Evolutionary conservation across 2,329 filamentous ascomycete genomes (phyloP).

Genomic region (Cladosporium oxysporum): DNA sequence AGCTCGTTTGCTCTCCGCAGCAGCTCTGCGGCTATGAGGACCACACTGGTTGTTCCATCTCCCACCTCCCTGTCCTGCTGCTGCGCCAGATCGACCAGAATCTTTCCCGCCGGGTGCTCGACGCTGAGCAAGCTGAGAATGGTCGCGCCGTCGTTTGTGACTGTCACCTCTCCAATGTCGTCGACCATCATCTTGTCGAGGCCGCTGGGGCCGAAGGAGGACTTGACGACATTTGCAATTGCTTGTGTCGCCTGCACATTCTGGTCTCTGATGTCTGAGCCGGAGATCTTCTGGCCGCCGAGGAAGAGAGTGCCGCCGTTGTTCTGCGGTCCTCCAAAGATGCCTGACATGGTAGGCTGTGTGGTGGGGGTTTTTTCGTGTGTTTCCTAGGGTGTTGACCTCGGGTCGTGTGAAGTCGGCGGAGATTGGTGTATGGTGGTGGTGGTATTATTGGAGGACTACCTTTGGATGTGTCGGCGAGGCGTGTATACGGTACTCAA

Average conservation of each 20-base stretch:
- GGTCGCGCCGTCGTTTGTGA: conserved; percentile 97
- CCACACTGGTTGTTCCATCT: conserved; percentile 96
- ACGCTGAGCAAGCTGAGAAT: conserved; percentile 94
- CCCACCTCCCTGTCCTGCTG: conserved; percentile 99
- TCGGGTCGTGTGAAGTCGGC: not conserved
- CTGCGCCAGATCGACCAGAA: conserved; percentile 93
- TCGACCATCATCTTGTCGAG: conserved; percentile 99
- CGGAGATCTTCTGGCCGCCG: conserved; percentile 95
- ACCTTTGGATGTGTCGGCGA: not conserved
- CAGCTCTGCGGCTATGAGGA: conserved; percentile 94
- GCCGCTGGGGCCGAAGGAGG: conserved; percentile 94
- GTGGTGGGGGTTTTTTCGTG: not conserved
- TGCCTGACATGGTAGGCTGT: conserved; percentile 71
- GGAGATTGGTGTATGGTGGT: not conserved
- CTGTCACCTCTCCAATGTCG: conserved; percentile 98
- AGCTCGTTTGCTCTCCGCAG: conserved; percentile 92
- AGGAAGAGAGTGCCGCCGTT: conserved; percentile 94
- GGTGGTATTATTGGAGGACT: not conserved
- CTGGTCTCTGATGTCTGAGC: conserved; percentile 93
- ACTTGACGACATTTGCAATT: conserved; percentile 98
- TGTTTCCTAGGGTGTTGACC: not conserved
- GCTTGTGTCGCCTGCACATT: conserved; percentile 96
- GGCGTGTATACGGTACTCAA: not conserved
- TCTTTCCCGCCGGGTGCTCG: conserved; percentile 97
- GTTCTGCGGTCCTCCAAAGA: conserved; percentile 93